phyloP scores from a whole-genome alignment of 177 flowering plant species.

The Vitis hybrid region DNA sequence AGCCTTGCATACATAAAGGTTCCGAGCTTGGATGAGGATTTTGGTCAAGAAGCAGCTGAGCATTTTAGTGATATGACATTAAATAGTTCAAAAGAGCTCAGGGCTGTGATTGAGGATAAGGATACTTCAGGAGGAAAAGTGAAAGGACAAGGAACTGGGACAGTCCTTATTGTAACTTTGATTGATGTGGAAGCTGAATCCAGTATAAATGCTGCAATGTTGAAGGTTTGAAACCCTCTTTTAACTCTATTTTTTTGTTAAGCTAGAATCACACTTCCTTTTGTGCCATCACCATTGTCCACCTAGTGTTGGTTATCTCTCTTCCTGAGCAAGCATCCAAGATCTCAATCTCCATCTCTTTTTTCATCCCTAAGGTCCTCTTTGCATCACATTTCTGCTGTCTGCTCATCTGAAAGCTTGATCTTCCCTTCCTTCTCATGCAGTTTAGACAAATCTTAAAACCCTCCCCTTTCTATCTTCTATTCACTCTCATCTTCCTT shows the following conservation, averaged over 20 bases:
- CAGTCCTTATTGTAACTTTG: slow-evolving; percentile 64
- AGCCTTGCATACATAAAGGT: slow-evolving; percentile 86
- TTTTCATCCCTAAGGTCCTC: no score
- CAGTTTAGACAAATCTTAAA: no score
- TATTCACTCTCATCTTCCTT: no score
- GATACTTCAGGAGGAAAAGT: slow-evolving; percentile 89
- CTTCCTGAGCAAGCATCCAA: no score
- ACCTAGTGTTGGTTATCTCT: no score
- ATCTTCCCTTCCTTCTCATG: no score
- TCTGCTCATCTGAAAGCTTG: no score
- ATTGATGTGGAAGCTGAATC: slow-evolving; percentile 64
- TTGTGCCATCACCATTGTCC: no score
- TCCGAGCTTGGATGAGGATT: slow-evolving; percentile 80
- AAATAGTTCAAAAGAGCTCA: slow-evolving; percentile 57
- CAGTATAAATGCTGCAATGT: slow-evolving; percentile 81
- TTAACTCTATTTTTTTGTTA: background rate
- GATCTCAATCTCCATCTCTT: no score
- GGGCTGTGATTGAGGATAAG: slow-evolving; percentile 74
- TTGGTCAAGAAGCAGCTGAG: slow-evolving; percentile 86
- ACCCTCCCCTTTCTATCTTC: no score
- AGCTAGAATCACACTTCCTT: no score
- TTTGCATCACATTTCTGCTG: no score
- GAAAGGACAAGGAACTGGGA: slow-evolving; percentile 98
- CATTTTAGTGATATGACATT: slow-evolving; percentile 60
- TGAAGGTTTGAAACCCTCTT: slow-evolving; percentile 53